Conservation (phyloP, 345 rosid species). For the Trapa bicornis region DNA sequence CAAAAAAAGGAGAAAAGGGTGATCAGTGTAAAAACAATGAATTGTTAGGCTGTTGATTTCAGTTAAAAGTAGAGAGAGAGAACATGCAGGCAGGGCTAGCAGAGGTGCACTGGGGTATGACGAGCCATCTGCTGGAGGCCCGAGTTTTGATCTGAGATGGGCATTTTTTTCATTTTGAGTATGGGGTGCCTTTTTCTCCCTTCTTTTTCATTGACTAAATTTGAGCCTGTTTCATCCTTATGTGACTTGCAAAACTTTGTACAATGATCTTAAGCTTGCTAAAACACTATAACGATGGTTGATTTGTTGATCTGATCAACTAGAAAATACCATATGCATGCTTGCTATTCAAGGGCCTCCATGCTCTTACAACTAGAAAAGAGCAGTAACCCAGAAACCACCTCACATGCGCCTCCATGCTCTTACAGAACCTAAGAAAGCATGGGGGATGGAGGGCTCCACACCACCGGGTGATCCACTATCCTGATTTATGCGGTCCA, state of each 20-base stretch:
- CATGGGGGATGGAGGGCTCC: neutral
- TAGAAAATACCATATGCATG: too few relatives aligned
- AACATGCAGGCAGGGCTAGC: neutral
- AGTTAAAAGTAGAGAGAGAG: neutral
- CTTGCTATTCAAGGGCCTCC: too few relatives aligned
- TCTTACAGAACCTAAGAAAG: neutral
- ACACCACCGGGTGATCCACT: neutral
- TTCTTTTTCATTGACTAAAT: neutral
- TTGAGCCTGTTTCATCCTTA: too few relatives aligned
- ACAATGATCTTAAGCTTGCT: neutral
- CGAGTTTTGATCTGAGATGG: constrained; percentile 1
- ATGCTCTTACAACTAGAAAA: too few relatives aligned
- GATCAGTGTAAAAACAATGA: neutral
- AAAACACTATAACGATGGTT: too few relatives aligned
- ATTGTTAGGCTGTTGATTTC: neutral
- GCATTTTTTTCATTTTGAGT: constrained; percentile 7
- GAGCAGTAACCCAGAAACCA: neutral
- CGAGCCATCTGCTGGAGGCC: constrained; percentile 10
- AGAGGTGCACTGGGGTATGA: too few relatives aligned
- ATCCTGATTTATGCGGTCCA: neutral
- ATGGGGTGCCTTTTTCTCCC: constrained; percentile 10
- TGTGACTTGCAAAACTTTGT: neutral
- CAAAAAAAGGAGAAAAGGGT: neutral
- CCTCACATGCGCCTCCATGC: constrained; percentile 2
- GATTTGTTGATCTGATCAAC: too few relatives aligned